Conservation (phyloP, 805 yeast species). For the Zygosaccharomyces gambellarensis region DNA sequence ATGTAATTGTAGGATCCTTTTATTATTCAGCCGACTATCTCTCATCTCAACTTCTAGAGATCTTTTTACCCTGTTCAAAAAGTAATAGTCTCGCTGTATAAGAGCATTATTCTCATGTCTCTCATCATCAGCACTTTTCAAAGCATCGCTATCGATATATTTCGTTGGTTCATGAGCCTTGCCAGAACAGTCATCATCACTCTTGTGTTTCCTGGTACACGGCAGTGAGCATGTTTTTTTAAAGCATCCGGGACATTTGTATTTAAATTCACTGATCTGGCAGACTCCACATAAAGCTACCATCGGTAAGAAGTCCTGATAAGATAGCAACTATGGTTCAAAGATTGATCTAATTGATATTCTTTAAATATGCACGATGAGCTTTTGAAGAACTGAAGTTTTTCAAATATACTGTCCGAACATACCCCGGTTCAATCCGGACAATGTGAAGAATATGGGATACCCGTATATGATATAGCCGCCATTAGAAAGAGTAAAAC, state of each 20-base stretch:
- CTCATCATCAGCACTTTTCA: slow-evolving; percentile 37
- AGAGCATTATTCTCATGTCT: slow-evolving; percentile 37
- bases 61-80: slow-evolving; percentile 57
- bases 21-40: slow-evolving; percentile 45
- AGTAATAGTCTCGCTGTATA: slow-evolving; percentile 81
- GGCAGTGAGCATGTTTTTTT: slow-evolving; percentile 60
- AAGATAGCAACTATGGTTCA: background rate
- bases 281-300: slow-evolving; percentile 43
- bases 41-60: slow-evolving; percentile 51
- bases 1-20: slow-evolving; percentile 36
- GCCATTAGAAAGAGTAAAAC: background rate
- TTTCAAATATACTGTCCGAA: background rate
- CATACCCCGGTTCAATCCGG: background rate
- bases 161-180: slow-evolving; percentile 49
- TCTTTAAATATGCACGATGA: slow-evolving; percentile 4
- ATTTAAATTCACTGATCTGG: slow-evolving; percentile 43
- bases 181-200: slow-evolving; percentile 61
- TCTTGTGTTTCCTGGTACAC: slow-evolving; percentile 71
- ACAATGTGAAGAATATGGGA: background rate
- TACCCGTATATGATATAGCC: background rate
- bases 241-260: slow-evolving; percentile 77
- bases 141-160: slow-evolving; percentile 47
- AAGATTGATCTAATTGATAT: background rate
- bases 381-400: background rate
- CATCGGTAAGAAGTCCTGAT: slow-evolving; percentile 6